Evolutionary conservation across 805 yeast genomes (phyloP), one percentile per base, ranked within the genome.

Genomic region (Candida germanica): DNA sequence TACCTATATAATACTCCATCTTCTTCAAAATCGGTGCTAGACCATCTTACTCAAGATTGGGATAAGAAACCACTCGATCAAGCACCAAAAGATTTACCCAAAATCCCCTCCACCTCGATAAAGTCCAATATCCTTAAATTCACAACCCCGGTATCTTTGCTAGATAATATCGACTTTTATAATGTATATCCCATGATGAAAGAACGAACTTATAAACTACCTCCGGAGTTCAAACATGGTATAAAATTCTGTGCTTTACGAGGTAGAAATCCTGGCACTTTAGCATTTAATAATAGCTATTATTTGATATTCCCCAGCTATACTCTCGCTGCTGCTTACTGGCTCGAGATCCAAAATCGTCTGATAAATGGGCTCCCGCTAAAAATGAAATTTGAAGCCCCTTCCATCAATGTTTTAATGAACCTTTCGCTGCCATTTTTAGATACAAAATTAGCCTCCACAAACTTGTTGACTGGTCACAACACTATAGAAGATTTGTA

Each of bases 311-410:
- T 83, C 48, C 61, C 62, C 4, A 55, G 61, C 26, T 50, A 54
- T 25, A 61, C 64, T 17, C 71, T 68, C 13, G 86, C 87, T 0
- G 63, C 74, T 14, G 63, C 64, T 3, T 81, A 72, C 51, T 66
- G 63, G 54, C 49, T 64, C 14, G 84, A 79, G 44, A 73, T 81
- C 0, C 39, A 51, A 9, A 67, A 69, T 6, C 68, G 72, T 35
- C 59, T 62, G 36, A 49, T 80, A 23, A 73, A 79, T 45, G 86
- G 87, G 1, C 49, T 65, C 31, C 62, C 60, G 17, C 49, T 77
- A 13, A 55, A 68, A 18, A 55, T 77, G 21, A 58, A 66, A 37
- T 79, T 79, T 61, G 71, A 65, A 4, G 23, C 9, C 27, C 39
- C 39, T 13, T 16, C 29, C 15, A 6, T 4, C 9, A 23, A 26